phyloP scores from a whole-genome alignment of 2,329 filamentous ascomycete genomes.

The Alternaria incomplexa region DNA sequence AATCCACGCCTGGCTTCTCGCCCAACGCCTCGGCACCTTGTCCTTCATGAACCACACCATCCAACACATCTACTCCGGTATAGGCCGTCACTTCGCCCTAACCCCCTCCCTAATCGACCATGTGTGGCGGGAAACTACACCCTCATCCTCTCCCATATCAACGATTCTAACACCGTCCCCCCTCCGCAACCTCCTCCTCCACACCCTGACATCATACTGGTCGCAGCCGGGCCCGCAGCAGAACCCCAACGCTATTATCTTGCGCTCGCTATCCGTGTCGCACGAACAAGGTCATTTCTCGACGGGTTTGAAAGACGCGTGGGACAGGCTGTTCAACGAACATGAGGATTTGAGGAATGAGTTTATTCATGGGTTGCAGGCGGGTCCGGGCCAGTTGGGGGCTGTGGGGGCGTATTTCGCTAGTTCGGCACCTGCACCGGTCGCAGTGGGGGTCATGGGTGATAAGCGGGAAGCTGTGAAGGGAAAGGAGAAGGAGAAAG shows the following conservation, averaged over 20 bases:
- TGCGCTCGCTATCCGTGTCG: neutral
- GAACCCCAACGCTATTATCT: neutral
- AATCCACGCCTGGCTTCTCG: slow-evolving; percentile 26
- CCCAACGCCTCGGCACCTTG: slow-evolving; percentile 7
- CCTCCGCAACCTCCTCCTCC: slow-evolving; percentile 18
- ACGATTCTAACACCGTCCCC: neutral
- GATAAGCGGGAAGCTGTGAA: neutral
- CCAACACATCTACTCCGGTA: slow-evolving; percentile 7
- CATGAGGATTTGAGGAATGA: slow-evolving; percentile 13
- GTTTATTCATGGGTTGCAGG: slow-evolving; percentile 23
- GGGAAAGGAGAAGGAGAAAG: neutral
- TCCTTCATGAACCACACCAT: slow-evolving; percentile 25
- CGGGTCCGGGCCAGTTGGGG: neutral
- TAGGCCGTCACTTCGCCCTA: slow-evolving; percentile 17
- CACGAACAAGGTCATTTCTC: neutral
- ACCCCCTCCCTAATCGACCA: slow-evolving; percentile 15
- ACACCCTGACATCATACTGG: slow-evolving; percentile 18
- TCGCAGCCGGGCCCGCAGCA: neutral
- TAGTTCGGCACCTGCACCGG: neutral
- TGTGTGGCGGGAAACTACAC: slow-evolving; percentile 12
- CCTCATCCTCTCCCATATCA: neutral
- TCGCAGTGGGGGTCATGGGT: too few species aligned
- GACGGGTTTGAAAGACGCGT: neutral
- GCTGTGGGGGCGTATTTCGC: slow-evolving; percentile 9
- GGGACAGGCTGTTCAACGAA: slow-evolving; percentile 16